These are phyloP conservation scores for Pichia norvegensis DNA, from an alignment of 1,139 yeast genomes.

Conservation along the genomic window DNA sequence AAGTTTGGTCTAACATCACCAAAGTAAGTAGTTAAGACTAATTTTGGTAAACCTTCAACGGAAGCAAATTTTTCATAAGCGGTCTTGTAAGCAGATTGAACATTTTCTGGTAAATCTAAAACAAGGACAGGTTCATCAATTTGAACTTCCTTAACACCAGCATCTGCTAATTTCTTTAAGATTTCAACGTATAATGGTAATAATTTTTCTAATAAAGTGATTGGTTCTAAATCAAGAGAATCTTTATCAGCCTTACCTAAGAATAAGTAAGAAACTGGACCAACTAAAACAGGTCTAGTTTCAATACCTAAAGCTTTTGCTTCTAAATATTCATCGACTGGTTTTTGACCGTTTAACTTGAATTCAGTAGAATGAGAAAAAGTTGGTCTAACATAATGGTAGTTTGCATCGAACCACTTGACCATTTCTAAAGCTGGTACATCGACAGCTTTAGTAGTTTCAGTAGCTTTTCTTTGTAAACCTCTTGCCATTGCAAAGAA, in stretches of 20 bases:
- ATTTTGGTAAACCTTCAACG: conserved; percentile 62
- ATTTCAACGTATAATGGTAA: conserved; percentile 89
- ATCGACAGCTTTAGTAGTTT: conserved; percentile 81
- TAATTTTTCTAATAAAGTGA: conserved; percentile 76
- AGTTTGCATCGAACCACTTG: conserved; percentile 99
- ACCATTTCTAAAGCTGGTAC: conserved; percentile 99
- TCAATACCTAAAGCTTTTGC: conserved; percentile 93
- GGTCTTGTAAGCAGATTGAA: conserved; percentile 77
- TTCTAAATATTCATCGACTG: conserved; percentile 95
- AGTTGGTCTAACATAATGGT: conserved; percentile 99
- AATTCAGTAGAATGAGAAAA: conserved; percentile 91
- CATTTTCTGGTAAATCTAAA: conserved; percentile 80
- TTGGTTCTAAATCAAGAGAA: conserved; percentile 90
- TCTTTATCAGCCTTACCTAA: conserved; percentile 99
- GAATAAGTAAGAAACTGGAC: conserved; percentile 91
- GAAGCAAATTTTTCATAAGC: conserved; percentile 70
- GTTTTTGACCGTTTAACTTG: conserved; percentile 94
- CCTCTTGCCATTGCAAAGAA: conserved; percentile 99
- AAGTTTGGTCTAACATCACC: conserved; percentile 98
- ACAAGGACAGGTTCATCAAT: conserved; percentile 97
- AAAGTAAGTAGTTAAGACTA: conserved; percentile 84
- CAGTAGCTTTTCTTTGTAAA: conserved; percentile 94
- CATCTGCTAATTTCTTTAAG: conserved; percentile 77
- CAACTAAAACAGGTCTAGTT: conserved; percentile 95
- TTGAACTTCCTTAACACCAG: conserved; percentile 95